Base-by-base conservation (phyloP, 192 early-diverging fungal species). In the Rhizophagus clarus region DNA sequence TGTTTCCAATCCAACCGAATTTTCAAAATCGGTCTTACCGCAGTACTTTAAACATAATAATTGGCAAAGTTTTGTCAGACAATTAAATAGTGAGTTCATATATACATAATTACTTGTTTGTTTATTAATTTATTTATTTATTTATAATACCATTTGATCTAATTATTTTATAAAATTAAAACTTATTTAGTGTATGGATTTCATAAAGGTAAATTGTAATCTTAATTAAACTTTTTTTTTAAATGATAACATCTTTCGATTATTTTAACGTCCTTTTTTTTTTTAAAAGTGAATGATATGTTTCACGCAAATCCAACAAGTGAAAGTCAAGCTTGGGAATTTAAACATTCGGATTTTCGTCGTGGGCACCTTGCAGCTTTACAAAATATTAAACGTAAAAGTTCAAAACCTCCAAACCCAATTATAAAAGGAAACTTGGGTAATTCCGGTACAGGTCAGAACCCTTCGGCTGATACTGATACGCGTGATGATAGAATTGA, bases 11-110 rank as follows among this genome's bases (percentile, higher is more conserved):
- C 92, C 92, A 9, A 93, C 92, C 17, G 94, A 94, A 72, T 94
- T 97, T 77, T 92, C 93, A 26, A 91, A 89, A 73, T 86, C 82
- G 11, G 88, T 97, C 0, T 83, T 97, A 61, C 95, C 95, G 29
- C 92, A 93, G 81, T 93, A 95, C 79, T 97, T 96, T 81, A 96
- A 96, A 82, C 96, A 97, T 83, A 95, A 94, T 83, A 95, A 96
- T 86, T 96, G 93, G 91, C 91, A 93, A 73, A 95, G 94, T 84
- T 96, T 96, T 90, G 94, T 95, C 47, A 89, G 95, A 29, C 94
- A 95, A 84, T 86, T 96, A 17, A 96, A 96, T 86, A 95, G 89
- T 91, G 84, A 64, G 86, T 83, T 15, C 12, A 51, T 20, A 68
- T 56, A 20, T 32, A n/a, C n/a, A 6, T 12, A 49, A 67, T 15